Evolutionary conservation across 805 yeast species (phyloP).

Genomic region (Pichia heedii): DNA sequence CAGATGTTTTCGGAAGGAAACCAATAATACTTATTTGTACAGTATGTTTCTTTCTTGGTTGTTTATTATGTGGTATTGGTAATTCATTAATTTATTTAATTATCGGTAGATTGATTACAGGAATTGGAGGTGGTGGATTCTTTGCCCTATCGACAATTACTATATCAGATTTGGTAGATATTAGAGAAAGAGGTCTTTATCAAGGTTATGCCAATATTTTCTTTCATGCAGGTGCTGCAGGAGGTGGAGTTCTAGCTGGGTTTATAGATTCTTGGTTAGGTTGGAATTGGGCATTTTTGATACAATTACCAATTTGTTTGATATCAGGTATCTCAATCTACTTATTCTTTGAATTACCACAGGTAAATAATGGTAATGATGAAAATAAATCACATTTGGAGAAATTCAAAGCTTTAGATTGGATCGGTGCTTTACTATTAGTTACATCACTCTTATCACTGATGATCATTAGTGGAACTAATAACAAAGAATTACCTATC

Average conservation of each 20-base stretch:
- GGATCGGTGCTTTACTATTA: conserved; percentile 49
- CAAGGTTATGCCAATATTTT: conserved; percentile 77
- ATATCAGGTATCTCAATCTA: conserved; percentile 32
- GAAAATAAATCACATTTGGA: conserved; percentile 27
- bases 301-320: conserved; percentile 45
- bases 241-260: conserved; percentile 64
- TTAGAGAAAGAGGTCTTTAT: conserved; percentile 67
- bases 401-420: conserved; percentile 30
- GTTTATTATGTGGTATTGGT: conserved; percentile 34
- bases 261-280: conserved; percentile 42
- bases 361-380: conserved; percentile 15
- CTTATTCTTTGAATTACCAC: conserved; percentile 30
- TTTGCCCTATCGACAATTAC: conserved; percentile 67
- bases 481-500: conserved; percentile 48
- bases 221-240: conserved; percentile 67
- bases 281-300: conserved; percentile 57
- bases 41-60: conserved; percentile 30
- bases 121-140: conserved; percentile 86
- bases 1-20: conserved; percentile 47
- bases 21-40: conserved; percentile 28
- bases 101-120: conserved; percentile 63
- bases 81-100: conserved; percentile 35
- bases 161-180: conserved; percentile 66
- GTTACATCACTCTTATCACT: conserved; percentile 49
- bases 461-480: conserved; percentile 57